These are phyloP conservation scores for Colletotrichum sp. DNA, from an alignment of 2,329 filamentous ascomycete species.

Conservation along the genomic window DNA sequence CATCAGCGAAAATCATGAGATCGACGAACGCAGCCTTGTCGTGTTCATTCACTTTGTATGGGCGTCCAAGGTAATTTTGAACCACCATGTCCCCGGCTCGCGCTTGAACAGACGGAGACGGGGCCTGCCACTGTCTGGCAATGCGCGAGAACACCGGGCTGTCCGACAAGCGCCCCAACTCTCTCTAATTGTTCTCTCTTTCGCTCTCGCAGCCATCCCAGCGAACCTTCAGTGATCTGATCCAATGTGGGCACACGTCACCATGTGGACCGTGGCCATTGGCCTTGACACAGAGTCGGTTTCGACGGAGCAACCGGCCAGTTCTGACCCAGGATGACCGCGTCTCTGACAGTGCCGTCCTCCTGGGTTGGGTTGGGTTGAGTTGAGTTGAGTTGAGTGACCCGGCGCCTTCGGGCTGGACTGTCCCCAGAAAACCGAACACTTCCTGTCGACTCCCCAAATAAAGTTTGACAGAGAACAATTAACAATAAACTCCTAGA, in stretches of 20 bases:
- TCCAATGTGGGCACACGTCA: neutral
- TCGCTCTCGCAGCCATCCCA: conserved; percentile 1
- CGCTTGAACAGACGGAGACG: neutral
- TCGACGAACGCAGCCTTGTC: conserved; percentile 11
- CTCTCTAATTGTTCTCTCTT: neutral
- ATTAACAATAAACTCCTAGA: neutral
- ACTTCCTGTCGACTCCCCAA: neutral
- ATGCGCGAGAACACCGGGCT: neutral
- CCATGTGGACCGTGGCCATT: neutral
- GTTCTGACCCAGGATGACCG: neutral
- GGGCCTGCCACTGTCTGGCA: neutral
- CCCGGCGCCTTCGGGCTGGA: neutral
- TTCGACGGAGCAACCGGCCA: conserved; percentile 1
- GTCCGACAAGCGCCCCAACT: neutral
- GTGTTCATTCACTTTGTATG: neutral
- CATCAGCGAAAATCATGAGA: neutral
- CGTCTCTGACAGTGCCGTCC: neutral
- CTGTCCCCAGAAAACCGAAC: neutral
- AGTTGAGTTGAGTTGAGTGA: neutral
- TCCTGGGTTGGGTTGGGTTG: neutral
- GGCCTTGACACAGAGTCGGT: conserved; percentile 16
- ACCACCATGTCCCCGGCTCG: neutral
- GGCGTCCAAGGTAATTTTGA: neutral
- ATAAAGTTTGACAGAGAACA: conserved; percentile 3
- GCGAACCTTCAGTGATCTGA: conserved; percentile 7